Evolutionary conservation across 257 asterid genomes (phyloP).

Genomic region (Nicotiana undulata): DNA sequence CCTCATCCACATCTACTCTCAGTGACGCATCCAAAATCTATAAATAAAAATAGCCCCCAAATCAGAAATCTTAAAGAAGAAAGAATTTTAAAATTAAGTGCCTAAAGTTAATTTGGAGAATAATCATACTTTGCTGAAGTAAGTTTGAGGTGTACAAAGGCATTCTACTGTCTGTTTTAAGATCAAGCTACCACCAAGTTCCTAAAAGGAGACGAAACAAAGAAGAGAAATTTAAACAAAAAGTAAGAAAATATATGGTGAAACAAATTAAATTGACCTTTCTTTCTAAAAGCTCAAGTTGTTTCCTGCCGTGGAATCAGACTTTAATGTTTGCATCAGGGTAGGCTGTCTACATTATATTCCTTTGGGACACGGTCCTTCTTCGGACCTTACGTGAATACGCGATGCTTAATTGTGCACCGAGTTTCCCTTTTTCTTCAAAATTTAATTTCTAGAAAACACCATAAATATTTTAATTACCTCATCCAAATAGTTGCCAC

Average conservation of each 20-base stretch:
- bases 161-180: background rate
- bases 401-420: too few relatives aligned
- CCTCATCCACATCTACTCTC: slow-evolving; percentile 38
- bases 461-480: slow-evolving; percentile 15
- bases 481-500: slow-evolving; percentile 51
- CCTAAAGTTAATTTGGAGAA: background rate
- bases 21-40: slow-evolving; percentile 21
- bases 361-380: fast-evolving
- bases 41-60: too few relatives aligned
- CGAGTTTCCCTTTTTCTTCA: too few relatives aligned
- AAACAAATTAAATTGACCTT: too few relatives aligned
- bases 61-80: too few relatives aligned
- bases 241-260: too few relatives aligned
- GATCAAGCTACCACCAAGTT: background rate
- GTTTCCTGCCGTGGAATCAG: too few relatives aligned
- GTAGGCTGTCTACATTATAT: fast-evolving
- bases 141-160: background rate
- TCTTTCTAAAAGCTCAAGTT: too few relatives aligned
- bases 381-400: too few relatives aligned
- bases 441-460: too few relatives aligned
- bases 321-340: too few relatives aligned
- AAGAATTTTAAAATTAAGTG: background rate
- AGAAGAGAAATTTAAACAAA: too few relatives aligned
- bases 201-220: background rate
- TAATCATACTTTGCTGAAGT: background rate